Evolutionary conservation across 768 basidiomycete species (phyloP).

Genomic region (Lyophyllum atratum): DNA sequence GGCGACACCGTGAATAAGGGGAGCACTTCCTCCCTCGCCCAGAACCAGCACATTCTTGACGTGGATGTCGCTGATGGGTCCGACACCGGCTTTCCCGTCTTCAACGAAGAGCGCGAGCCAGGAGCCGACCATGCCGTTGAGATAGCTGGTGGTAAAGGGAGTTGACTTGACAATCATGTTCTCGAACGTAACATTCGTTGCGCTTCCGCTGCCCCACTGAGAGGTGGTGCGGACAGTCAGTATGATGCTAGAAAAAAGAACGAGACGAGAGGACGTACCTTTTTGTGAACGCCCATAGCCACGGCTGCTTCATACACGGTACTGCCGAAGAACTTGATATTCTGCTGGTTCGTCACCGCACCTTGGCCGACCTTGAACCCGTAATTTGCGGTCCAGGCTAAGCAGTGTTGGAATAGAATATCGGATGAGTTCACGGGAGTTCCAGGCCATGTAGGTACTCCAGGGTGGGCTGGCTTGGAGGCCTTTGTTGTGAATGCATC

Average conservation of each 20-base stretch:
- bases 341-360: constrained; percentile 12
- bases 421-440: constrained; percentile 5
- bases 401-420: constrained; percentile 13
- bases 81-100: constrained; percentile 16
- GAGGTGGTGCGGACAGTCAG: not conserved
- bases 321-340: constrained; percentile 15
- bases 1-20: constrained; percentile 10
- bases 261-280: not conserved
- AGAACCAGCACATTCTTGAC: constrained; percentile 16
- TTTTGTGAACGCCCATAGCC: constrained; percentile 19
- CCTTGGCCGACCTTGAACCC: constrained; percentile 22
- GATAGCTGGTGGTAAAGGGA: constrained; percentile 13
- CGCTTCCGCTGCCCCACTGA: constrained; percentile 16
- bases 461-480: constrained; percentile 8
- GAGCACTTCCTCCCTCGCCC: constrained; percentile 8
- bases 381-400: constrained; percentile 18
- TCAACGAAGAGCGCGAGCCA: constrained; percentile 18
- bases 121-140: constrained; percentile 15
- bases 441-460: constrained; percentile 10
- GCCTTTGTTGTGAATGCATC: constrained; percentile 19
- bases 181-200: constrained; percentile 15
- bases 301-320: constrained; percentile 19
- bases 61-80: constrained; percentile 15
- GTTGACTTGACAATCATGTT: constrained; percentile 18
- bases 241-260: not conserved